These are phyloP conservation scores for Aspergillus olivimuriae DNA, from an alignment of 495 filamentous ascomycete genomes.

Conservation along the genomic window DNA sequence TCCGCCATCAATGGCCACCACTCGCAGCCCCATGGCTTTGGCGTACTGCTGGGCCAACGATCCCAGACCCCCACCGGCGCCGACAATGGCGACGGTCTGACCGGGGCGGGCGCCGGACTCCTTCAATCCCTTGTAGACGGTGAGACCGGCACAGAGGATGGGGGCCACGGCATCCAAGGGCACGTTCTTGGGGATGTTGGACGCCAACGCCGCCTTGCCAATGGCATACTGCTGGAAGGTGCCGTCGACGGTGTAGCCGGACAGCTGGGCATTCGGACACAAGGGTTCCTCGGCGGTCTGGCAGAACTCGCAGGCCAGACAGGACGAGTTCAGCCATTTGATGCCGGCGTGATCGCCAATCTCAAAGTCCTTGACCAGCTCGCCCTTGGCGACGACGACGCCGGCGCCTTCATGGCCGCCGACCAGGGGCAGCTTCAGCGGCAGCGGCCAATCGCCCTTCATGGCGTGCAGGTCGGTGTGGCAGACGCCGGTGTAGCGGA, in stretches of 20 bases:
- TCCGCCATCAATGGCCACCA: conserved; percentile 74
- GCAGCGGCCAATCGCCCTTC: conserved; percentile 82
- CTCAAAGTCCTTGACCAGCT: conserved; percentile 64
- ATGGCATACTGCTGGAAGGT: conserved; percentile 90
- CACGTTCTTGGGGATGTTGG: conserved; percentile 67
- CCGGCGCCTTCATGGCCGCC: conserved; percentile 94
- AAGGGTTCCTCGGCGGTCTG: conserved; percentile 68
- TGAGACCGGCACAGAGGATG: conserved; percentile 82
- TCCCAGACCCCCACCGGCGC: conserved; percentile 82
- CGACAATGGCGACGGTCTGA: conserved; percentile 78
- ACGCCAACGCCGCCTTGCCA: conserved; percentile 76
- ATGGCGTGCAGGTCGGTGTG: conserved; percentile 84
- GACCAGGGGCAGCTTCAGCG: conserved; percentile 73
- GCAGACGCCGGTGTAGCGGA: conserved; percentile 91
- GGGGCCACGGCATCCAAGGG: conserved; percentile 74
- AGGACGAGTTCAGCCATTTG: conserved; percentile 88
- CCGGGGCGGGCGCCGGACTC: conserved; percentile 69
- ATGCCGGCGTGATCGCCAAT: conserved; percentile 79
- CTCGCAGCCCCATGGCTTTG: conserved; percentile 76
- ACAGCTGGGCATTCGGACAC: conserved; percentile 64
- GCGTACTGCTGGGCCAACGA: conserved; percentile 81
- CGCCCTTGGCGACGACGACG: conserved; percentile 72
- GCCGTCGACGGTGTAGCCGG: conserved; percentile 88
- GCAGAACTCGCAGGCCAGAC: conserved; percentile 76
- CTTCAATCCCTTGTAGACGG: conserved; percentile 90